Base-by-base conservation (phyloP, 345 rosid genomes). In the Heritiera fomes region DNA sequence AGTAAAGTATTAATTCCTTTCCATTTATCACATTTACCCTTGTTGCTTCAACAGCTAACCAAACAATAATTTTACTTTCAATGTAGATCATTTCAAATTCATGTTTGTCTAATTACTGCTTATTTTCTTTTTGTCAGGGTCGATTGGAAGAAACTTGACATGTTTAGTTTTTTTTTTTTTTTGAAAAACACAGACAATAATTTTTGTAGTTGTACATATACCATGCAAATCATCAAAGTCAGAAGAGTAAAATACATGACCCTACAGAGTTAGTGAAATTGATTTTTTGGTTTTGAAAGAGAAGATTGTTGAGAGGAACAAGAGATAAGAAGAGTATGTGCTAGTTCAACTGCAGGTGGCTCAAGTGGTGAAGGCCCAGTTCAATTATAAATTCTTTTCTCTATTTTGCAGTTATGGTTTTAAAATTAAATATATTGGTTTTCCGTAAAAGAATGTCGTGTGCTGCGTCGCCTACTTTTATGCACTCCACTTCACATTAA, bases 81-180 rank as follows among this genome's bases (percentile, higher is more conserved):
- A 72, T 32, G 28, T 34, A 34, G 43, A 72, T 32, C 75, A 72
- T 72, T 34, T 72, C 20, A 49, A 67, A 14, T 71, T 49, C 43
- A 49, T 49, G 43, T 4, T 71, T 71, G 40, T 49, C 12, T 28
- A 71, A 30, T 49, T 70, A 49, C 75, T 47, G 15, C 9, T n/a
- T 43, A 45, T 9, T 20, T 68, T 28, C 18, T 45, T 68, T 68
- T 45, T 7, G 0, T 45, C 45, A 34, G 55, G 71, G 17, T 45
- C 14, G 13, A 14, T 49, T 70, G 34, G 74, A 14, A 20, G 41
- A 40, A 45, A 70, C 43, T 28, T 28, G 74, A 49, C 56, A 30
- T 28, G 2, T 70, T 70, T 13, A 47, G 4, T 70, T n/a, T 34
- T 63, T 34, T 41, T 18, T 18, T 17, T 17, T 4, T 30, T 28